Conservation (phyloP, 1,284 basidiomycete genomes). For the Pseudozyma tsukubaensis region DNA sequence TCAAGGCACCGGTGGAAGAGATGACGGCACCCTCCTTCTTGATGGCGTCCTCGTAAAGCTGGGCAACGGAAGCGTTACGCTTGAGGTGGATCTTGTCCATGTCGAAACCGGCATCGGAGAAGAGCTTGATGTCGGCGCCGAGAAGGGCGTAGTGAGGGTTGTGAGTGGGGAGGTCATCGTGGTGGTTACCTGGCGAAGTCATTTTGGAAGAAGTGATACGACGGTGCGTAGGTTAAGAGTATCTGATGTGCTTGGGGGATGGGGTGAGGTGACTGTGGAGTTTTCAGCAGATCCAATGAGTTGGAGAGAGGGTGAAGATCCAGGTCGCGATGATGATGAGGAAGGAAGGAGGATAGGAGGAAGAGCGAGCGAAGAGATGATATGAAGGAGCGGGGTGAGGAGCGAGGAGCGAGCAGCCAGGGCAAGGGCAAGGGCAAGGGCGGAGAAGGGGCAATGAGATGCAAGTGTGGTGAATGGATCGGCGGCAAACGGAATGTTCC, state of each 20-base stretch:
- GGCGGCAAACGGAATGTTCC: slow-evolving; percentile 32
- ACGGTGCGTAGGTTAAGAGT: slow-evolving; percentile 1
- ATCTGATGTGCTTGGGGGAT: not conserved
- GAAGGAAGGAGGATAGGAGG: not conserved
- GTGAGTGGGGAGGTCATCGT: slow-evolving; percentile 62
- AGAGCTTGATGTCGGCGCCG: slow-evolving; percentile 87
- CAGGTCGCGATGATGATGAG: slow-evolving; percentile 6
- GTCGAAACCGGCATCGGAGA: slow-evolving; percentile 99
- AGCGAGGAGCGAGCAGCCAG: not conserved
- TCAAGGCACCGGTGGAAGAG: slow-evolving; percentile 92
- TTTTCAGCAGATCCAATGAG: not conserved
- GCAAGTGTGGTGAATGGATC: slow-evolving; percentile 12
- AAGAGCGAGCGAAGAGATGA: not conserved
- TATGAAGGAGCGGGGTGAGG: slow-evolving; percentile 3
- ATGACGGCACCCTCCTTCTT: slow-evolving; percentile 98
- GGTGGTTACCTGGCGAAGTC: slow-evolving; percentile 68
- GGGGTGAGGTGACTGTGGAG: not conserved
- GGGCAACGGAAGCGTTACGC: slow-evolving; percentile 93
- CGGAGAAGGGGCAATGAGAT: not conserved
- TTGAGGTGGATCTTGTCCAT: slow-evolving; percentile 77
- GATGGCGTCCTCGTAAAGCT: slow-evolving; percentile 98
- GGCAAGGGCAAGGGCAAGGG: slow-evolving; percentile 3
- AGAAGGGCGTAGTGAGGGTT: slow-evolving; percentile 64
- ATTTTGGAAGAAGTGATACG: slow-evolving; percentile 37
- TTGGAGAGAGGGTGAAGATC: not conserved